These are phyloP conservation scores for Sphaceloma murrayae DNA, from an alignment of 2,329 filamentous ascomycete genomes.

Conservation along the genomic window DNA sequence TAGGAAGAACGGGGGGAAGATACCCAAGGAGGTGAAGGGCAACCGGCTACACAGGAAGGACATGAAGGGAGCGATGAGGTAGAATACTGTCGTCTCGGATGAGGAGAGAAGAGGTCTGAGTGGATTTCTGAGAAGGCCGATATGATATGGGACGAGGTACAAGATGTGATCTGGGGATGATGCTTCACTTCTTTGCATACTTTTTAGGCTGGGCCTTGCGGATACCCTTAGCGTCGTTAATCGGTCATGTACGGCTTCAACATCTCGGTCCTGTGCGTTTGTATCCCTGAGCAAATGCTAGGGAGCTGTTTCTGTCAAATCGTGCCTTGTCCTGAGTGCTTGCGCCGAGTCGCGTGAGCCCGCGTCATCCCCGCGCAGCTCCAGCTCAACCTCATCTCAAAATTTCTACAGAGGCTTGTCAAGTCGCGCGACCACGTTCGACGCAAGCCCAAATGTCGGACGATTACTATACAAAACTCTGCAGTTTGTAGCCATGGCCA, in stretches of 20 bases:
- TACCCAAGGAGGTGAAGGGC: conserved; percentile 9
- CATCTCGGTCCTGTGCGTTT: no score
- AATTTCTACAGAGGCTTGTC: no score
- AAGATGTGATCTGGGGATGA: not conserved
- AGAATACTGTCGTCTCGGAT: not conserved
- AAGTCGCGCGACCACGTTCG: no score
- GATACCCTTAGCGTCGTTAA: conserved; percentile 12
- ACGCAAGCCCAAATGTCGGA: no score
- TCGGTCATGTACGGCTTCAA: no score
- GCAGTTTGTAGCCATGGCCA: no score
- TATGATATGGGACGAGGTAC: not conserved
- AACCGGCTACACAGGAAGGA: conserved; percentile 15
- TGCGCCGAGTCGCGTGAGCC: conserved; percentile 9
- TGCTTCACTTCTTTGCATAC: conserved; percentile 6
- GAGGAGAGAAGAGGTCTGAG: not conserved
- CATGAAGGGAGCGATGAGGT: conserved; percentile 14
- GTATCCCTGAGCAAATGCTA: no score
- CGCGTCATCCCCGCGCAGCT: conserved; percentile 4
- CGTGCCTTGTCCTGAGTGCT: no score
- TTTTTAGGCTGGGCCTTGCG: conserved; percentile 10
- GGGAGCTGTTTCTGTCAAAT: no score
- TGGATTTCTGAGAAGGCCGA: conserved; percentile 1
- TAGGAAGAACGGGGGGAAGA: conserved; percentile 64
- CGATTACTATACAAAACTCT: no score
- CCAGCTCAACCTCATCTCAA: conserved; percentile 3